Percentiles rank a stretch among this genome's conserved stretches.
phyloP scores from a whole-genome alignment of 2,329 filamentous ascomycete genomes.

The Dactylonectria estremocensis region DNA sequence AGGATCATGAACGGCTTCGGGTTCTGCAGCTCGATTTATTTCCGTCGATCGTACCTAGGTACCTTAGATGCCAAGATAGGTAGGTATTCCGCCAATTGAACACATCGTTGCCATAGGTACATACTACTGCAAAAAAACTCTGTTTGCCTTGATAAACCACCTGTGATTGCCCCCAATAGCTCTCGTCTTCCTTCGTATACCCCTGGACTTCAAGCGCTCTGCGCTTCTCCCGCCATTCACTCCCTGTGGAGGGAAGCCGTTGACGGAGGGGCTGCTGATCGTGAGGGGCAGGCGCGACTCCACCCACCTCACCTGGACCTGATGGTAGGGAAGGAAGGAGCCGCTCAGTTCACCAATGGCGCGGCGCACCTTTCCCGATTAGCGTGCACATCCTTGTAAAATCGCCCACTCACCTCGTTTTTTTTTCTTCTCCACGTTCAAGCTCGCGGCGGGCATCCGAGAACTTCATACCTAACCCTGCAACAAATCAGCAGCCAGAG shows the following conservation, averaged over 20 bases:
- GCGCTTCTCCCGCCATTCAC: neutral
- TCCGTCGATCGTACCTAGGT: neutral
- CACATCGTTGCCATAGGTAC: neutral
- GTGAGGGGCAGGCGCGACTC: conserved; percentile 24
- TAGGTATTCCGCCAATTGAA: too few relatives aligned
- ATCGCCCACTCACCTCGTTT: conserved; percentile 26
- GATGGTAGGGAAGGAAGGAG: conserved; percentile 16
- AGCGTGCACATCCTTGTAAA: neutral
- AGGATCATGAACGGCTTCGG: neutral
- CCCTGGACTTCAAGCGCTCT: neutral
- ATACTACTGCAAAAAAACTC: neutral
- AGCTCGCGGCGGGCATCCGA: conserved; percentile 19
- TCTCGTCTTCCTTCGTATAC: neutral
- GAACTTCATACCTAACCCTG: conserved; percentile 20
- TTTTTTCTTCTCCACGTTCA: conserved; percentile 24
- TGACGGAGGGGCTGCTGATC: neutral
- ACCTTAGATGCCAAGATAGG: neutral
- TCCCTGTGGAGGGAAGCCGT: conserved; percentile 1
- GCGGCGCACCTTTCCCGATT: conserved; percentile 10
- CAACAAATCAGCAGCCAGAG: conserved; percentile 14
- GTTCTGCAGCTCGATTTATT: neutral
- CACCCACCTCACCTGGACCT: conserved; percentile 13
- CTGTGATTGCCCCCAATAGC: too few relatives aligned
- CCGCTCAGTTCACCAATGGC: conserved; percentile 17
- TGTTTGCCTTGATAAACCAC: too few relatives aligned